Percentiles rank a stretch among this genome's conserved stretches.
These are phyloP conservation scores for Oryza longistaminata DNA, from an alignment of 176 grass and related monocot genomes.

Conservation along the genomic window DNA sequence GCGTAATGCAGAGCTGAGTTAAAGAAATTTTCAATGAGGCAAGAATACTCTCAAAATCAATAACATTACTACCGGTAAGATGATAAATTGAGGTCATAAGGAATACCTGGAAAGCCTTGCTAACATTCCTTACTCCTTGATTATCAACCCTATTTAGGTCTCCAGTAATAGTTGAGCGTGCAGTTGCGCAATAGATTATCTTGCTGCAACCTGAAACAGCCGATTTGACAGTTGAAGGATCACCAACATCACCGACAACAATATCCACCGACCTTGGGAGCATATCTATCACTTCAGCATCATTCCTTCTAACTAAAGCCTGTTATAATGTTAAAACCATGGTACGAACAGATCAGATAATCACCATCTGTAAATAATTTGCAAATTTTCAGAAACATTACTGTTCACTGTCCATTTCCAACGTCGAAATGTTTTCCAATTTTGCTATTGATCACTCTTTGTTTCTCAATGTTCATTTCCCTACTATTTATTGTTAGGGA, in stretches of 20 bases:
- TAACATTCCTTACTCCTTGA: conserved; percentile 81
- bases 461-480: background rate
- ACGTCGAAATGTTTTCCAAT: background rate
- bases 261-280: conserved; percentile 86
- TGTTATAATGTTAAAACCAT: conserved; percentile 22
- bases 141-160: conserved; percentile 96
- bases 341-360: background rate
- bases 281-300: conserved; percentile 83
- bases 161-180: conserved; percentile 87
- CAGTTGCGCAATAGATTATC: conserved; percentile 96
- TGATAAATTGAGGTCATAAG: conserved; percentile 13
- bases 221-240: conserved; percentile 62
- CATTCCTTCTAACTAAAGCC: conserved; percentile 89
- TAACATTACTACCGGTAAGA: background rate
- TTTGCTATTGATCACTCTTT: background rate
- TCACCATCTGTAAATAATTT: background rate
- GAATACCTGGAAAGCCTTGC: conserved; percentile 90
- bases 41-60: conserved; percentile 19
- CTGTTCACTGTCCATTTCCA: background rate
- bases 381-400: background rate
- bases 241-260: conserved; percentile 89
- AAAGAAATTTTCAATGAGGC: background rate
- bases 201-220: conserved; percentile 89
- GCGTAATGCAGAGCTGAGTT: background rate
- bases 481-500: background rate